phyloP scores from a whole-genome alignment of 2,329 filamentous ascomycete genomes.

The Aspergillus sergii region DNA sequence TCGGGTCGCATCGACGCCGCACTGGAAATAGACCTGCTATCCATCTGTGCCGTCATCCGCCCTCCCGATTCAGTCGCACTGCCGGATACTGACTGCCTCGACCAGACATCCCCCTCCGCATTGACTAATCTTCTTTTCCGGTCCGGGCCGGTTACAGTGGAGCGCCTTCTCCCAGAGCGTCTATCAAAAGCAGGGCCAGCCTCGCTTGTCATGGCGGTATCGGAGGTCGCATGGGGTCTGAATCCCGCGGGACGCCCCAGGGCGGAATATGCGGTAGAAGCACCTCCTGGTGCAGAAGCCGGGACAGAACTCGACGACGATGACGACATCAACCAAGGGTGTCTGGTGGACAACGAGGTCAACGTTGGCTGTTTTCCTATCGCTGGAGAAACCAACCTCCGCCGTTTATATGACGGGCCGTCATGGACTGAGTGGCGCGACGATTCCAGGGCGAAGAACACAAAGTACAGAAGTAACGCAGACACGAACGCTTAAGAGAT shows the following conservation, averaged over 20 bases:
- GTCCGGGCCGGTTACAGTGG: slow-evolving; percentile 33
- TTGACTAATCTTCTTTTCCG: slow-evolving; percentile 48
- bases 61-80: slow-evolving; percentile 18
- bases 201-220: slow-evolving; percentile 17
- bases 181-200: slow-evolving; percentile 21
- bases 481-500: background rate
- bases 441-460: slow-evolving; percentile 24
- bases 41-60: slow-evolving; percentile 17
- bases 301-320: slow-evolving; percentile 25
- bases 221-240: slow-evolving; percentile 20
- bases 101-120: slow-evolving; percentile 31
- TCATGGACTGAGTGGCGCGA: slow-evolving; percentile 35
- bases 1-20: slow-evolving; percentile 18
- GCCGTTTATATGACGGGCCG: slow-evolving; percentile 32
- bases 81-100: slow-evolving; percentile 17
- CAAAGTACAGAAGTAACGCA: background rate
- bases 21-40: slow-evolving; percentile 30
- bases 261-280: slow-evolving; percentile 13
- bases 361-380: slow-evolving; percentile 14
- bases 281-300: slow-evolving; percentile 13
- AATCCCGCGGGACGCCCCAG: slow-evolving; percentile 11
- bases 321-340: slow-evolving; percentile 25
- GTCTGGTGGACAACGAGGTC: slow-evolving; percentile 2
- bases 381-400: slow-evolving; percentile 36
- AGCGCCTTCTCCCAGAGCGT: slow-evolving; percentile 23